Percentiles rank a stretch among this genome's conserved stretches.
Evolutionary conservation across 192 early-diverging fungal genomes (phyloP).

Genomic region (Cladochytrium replicatum): DNA sequence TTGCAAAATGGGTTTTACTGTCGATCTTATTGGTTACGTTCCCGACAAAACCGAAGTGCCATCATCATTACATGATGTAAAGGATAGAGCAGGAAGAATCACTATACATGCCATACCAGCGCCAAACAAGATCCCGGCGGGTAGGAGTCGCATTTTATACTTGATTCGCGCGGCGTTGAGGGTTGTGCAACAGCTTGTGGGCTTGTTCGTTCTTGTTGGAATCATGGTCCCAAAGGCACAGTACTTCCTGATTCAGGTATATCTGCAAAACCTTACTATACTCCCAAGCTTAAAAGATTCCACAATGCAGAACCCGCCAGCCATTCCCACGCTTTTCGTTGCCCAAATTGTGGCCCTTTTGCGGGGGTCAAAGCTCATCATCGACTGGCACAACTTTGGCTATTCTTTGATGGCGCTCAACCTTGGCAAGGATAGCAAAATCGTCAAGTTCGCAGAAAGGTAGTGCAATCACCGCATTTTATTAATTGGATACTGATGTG

Average conservation of each 20-base stretch:
- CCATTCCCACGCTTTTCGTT: conserved; percentile 81
- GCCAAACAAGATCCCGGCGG: conserved; percentile 37
- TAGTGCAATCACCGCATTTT: conserved; percentile 3
- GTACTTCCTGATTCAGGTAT: conserved; percentile 72
- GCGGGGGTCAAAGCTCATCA: conserved; percentile 59
- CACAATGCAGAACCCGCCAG: conserved; percentile 72
- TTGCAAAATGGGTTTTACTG: conserved; percentile 48
- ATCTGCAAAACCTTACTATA: too few relatives aligned
- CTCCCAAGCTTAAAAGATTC: too few relatives aligned
- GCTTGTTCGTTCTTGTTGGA: conserved; percentile 53
- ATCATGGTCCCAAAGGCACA: conserved; percentile 46
- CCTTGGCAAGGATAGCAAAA: conserved; percentile 41
- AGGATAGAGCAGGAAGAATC: too few relatives aligned
- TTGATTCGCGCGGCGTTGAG: conserved; percentile 59
- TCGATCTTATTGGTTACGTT: conserved; percentile 75
- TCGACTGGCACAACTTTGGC: conserved; percentile 99
- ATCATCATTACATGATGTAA: too few relatives aligned
- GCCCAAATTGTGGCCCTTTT: conserved; percentile 57
- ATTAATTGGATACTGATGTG: conserved; percentile 3
- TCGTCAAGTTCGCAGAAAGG: conserved; percentile 47
- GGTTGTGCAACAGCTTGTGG: conserved; percentile 44
- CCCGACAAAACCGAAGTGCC: neutral
- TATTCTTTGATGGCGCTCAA: conserved; percentile 72
- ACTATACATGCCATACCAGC: conserved; percentile 9
- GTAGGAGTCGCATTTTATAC: conserved; percentile 48